Conservation (phyloP, 495 filamentous ascomycete species). For the Hypoxylon lenormandii region DNA sequence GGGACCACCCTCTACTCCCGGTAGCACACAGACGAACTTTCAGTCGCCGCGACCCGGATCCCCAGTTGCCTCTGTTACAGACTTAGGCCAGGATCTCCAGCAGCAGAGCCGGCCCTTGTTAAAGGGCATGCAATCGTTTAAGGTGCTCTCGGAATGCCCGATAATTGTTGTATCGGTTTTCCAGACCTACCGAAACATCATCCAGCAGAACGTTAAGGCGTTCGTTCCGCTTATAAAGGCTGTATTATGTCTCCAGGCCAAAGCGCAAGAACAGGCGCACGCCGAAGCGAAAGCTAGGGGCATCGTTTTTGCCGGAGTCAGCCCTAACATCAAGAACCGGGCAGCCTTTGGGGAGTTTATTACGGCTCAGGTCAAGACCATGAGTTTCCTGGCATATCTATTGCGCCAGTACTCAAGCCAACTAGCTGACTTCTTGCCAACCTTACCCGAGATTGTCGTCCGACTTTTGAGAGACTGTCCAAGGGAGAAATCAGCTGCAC, state of each 20-base stretch:
- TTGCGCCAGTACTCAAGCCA: constrained; percentile 88
- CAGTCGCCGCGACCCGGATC: constrained; percentile 91
- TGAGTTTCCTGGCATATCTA: constrained; percentile 97
- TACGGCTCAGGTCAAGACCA: constrained; percentile 97
- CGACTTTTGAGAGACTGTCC: constrained; percentile 93
- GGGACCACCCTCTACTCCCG: constrained; percentile 78
- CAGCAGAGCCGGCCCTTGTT: constrained; percentile 81
- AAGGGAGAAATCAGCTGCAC: constrained; percentile 87
- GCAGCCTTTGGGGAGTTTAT: constrained; percentile 97
- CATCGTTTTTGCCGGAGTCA: constrained; percentile 90
- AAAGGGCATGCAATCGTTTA: constrained; percentile 98
- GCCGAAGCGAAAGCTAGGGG: constrained; percentile 78
- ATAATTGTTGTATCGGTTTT: constrained; percentile 99
- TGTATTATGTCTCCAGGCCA: constrained; percentile 87
- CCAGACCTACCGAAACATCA: constrained; percentile 84
- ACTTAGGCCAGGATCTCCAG: constrained; percentile 78
- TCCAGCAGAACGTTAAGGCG: constrained; percentile 84
- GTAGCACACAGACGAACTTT: constrained; percentile 73
- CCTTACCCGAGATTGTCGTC: constrained; percentile 89
- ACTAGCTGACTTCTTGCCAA: constrained; percentile 87
- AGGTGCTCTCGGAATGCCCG: constrained; percentile 95
- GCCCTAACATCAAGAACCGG: constrained; percentile 91
- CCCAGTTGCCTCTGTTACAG: constrained; percentile 80
- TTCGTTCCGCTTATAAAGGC: constrained; percentile 95
- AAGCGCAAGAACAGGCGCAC: constrained; percentile 92